A percentile compares a stretch with the other conserved stretches of the same genome.
Evolutionary conservation across 208 protist genomes (phyloP).

Genomic region (Acanthamoeba lugdunensis): DNA sequence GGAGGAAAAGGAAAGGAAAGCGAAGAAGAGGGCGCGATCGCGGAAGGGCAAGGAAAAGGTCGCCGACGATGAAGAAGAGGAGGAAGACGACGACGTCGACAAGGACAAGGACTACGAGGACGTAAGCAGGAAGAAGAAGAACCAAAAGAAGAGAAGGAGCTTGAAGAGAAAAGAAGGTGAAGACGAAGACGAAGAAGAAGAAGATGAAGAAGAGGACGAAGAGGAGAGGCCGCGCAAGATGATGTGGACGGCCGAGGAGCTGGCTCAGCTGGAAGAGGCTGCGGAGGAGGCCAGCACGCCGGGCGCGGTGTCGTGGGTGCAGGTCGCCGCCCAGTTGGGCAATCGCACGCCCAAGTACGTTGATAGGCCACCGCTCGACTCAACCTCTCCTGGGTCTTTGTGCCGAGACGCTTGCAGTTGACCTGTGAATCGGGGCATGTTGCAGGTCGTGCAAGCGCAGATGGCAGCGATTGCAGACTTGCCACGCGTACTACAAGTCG

Average conservation of each 20-base stretch:
- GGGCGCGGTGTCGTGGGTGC: background rate
- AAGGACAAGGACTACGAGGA: no score
- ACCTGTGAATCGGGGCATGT: background rate
- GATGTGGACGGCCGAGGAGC: background rate
- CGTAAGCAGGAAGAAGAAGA: background rate
- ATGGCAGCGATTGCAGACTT: background rate
- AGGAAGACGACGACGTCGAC: no score
- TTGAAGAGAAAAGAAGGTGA: background rate
- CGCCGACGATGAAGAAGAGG: no score
- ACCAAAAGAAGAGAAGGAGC: background rate
- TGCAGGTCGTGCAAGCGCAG: constrained; percentile 50
- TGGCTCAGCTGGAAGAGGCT: background rate
- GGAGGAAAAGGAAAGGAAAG: background rate
- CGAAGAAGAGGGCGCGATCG: background rate
- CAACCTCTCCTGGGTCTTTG: background rate
- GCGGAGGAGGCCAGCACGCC: background rate
- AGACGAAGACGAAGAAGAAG: constrained; percentile 29
- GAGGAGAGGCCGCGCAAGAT: background rate
- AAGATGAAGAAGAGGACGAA: background rate
- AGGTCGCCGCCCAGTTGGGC: background rate
- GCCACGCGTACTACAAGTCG: constrained; percentile 34
- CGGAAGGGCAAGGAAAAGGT: no score
- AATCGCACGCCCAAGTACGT: constrained; percentile 20
- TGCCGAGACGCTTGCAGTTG: background rate
- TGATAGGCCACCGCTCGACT: background rate